Evolutionary conservation across 495 filamentous ascomycete genomes (phyloP), one percentile per base, ranked within the genome.

Genomic region (Aspergillus saccharolyticus): DNA sequence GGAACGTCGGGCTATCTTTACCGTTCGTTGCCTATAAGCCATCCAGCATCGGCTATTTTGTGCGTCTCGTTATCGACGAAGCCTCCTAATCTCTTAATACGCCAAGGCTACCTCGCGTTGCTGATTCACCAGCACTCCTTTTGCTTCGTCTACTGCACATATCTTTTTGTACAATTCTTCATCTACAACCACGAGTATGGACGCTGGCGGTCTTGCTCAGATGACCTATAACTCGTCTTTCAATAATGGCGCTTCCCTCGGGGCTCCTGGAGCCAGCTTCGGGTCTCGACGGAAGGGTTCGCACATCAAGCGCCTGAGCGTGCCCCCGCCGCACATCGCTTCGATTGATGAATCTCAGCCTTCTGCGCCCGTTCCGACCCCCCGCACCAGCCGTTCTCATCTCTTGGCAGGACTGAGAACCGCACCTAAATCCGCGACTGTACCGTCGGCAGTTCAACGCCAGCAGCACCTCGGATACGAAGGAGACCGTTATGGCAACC

Each of bases 121-220:
- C 51, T 55, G 52, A 58, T 45, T 58, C 53, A 58, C 59, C 52
- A 57, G 62, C 44, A 60, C 58, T 62, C 55, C 33, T 56, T 54
- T 56, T 59, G 46, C 42, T 63, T 57, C 57, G 54, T 61, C 58
- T 58, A 33, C 68, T 73, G 70, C 74, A 74, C 71, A 76, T 77
- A 74, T 75, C 72, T 46, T 56, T 54, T 56, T 54, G 59, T 55
- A 60, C 62, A 62, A 44, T 64, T 57, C 33, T 55, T 55, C 42
- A 59, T 54, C 53, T 65, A 50, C 42, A 62, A 57, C 59, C 56
- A 78, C 86, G 89, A 91, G 88, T 82, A 94, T 96, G 85, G 88
- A 96, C 91, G 85, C 92, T 83, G 94, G 92, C 83, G 91, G 91
- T 91, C 90, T 96, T 81, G 88, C 93, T 91, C 94, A 96, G 81